Evolutionary conservation across 306 rosid species (phyloP), one percentile per base, ranked within the genome.

Genomic region (Crotalaria pallida): DNA sequence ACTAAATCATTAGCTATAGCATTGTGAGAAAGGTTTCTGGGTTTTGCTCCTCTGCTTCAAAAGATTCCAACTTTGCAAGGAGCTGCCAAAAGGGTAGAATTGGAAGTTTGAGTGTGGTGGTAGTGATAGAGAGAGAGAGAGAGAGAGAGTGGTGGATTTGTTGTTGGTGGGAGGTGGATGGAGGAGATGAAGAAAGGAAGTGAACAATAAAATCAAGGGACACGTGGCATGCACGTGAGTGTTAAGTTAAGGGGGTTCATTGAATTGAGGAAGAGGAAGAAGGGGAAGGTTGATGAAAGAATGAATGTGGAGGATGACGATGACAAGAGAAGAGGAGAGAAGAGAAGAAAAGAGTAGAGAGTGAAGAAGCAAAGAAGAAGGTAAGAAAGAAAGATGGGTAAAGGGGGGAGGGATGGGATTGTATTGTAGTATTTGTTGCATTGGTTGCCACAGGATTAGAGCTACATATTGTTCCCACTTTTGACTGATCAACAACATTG

Each of bases 151-250:
- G 63, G 55, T 52, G 79, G 77, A 38, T 76, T 84, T 78, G 77
- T 33, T 74, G n/a, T 38, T 10, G 31, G 15, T n/a, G n/a, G n/a
- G n/a, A n/a, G n/a, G n/a, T n/a, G 48, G 48, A 72, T 10, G 36
- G 41, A 38, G n/a, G 12, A 38, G 44, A 38, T 9, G 44, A 38
- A 38, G 43, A 9, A 27, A 9, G 58, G 13, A 50, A 38, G 38
- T 61, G 72, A 56, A 58, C 38, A 65, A n/a, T n/a, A n/a, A 60
- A 49, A 72, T 77, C 69, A 73, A 16, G 19, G 43, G 78, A 69
- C 92, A 83, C 88, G 89, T 87, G 88, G 55, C 73, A 62, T 19
- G 79, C 87, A 83, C 82, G 65, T 82, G 89, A 82, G 55, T 10
- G 21, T 67, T 29, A 67, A 51, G 5, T 41, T 51, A 66, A 56